phyloP scores from a whole-genome alignment of 164 flowering plant genomes.

The Dillenia turbinata region DNA sequence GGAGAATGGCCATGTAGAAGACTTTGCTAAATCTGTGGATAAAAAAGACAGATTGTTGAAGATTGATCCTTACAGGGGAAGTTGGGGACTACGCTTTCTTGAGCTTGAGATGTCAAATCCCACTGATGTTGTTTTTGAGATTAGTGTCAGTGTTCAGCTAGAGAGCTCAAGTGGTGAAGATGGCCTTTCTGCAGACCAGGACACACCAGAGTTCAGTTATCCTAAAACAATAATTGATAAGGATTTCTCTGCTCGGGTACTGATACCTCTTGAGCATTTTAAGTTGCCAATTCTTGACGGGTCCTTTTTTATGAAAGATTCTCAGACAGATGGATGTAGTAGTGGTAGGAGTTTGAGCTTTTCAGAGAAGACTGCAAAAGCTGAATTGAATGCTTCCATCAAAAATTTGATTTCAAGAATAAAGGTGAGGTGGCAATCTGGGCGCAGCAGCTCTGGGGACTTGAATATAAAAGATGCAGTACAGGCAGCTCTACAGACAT shows the following conservation, averaged over 20 bases:
- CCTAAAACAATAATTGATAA: conserved; percentile 94
- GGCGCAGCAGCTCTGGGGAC: conserved; percentile 91
- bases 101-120: conserved; percentile 97
- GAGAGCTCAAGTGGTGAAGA: conserved; percentile 44
- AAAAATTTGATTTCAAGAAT: conserved; percentile 84
- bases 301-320: conserved; percentile 62
- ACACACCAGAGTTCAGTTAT: conserved; percentile 49
- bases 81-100: conserved; percentile 96
- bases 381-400: conserved; percentile 85
- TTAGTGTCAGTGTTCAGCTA: conserved; percentile 73
- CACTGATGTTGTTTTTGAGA: conserved; percentile 89
- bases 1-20: conserved; percentile 24
- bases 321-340: conserved; percentile 31
- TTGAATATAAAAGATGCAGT: conserved; percentile 84
- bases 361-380: conserved; percentile 70
- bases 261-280: conserved; percentile 94
- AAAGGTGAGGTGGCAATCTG: conserved; percentile 94
- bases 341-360: conserved; percentile 39
- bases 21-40: conserved; percentile 21
- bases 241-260: conserved; percentile 87
- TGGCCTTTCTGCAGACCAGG: conserved; percentile 25
- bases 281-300: conserved; percentile 90
- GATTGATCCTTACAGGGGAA: conserved; percentile 94
- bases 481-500: conserved; percentile 86
- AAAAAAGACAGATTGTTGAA: conserved; percentile 63